Evolutionary conservation across 2,329 filamentous ascomycete species (phyloP), one percentile per base, ranked within the genome.

Genomic region (Aspergillus eucalypticola): DNA sequence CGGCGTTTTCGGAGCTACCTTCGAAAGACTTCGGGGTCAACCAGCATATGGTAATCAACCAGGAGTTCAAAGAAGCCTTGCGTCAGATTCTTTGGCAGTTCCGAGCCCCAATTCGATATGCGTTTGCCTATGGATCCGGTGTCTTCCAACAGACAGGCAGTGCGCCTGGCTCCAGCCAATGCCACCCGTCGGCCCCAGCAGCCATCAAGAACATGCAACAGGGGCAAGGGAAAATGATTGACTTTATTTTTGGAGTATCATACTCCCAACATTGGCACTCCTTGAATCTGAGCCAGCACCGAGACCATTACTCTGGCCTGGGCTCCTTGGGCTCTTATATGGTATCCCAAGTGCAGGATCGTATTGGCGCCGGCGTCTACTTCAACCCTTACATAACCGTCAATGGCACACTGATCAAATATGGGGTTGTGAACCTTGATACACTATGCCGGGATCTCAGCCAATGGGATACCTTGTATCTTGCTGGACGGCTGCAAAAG

Each of bases 251-350:
- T 73, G 95, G 94, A 25, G 94, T 98, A 10, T 91, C 91, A 1
- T 91, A 96, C 75, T 92, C 90, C 1, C 90, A 99, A 73, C 95
- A 99, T 78, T 99, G 94, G 91, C 95, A 99, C 78, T 93, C 90
- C 35, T 83, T 99, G 62, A 99, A 99, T 71, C 82, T 99, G 17
- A 83, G 85, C 65, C 90, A 97, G 74, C 90, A 99, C 72, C 89
- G 91, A 7, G 85, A 96, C 69, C 95, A 99, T 76, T 99, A 99
- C 78, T 98, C 94, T 1, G 88, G 85, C 10, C 81, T 99, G 19
- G 91, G 90, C 1, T 89, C 87, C 13, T 78, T 97, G 19, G 94
- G 94, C 1, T 98, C 93, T 1, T 93, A 88, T 29, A 84, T 91
- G 3, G 91, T 98, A 17, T 92, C 91, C 13, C 84, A 87, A 56